Percentiles rank a stretch among this genome's conserved stretches.
Conservation (phyloP, 2,329 filamentous ascomycete genomes). For the Alternaria consortialis region DNA sequence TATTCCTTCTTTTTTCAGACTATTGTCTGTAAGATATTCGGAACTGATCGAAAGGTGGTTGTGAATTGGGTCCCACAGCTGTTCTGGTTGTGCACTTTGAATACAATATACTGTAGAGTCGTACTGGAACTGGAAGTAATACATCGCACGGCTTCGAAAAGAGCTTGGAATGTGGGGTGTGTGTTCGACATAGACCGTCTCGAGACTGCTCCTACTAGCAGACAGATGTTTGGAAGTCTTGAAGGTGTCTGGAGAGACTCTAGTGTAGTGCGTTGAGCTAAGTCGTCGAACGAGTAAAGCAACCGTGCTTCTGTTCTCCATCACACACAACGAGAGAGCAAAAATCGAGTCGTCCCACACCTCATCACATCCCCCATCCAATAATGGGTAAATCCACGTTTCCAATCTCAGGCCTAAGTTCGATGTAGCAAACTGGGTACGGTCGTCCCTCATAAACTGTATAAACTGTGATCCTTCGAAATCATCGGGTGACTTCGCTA, state of each 20-base stretch:
- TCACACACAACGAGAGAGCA: background rate
- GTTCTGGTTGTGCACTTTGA: background rate
- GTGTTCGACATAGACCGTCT: background rate
- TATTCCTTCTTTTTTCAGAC: background rate
- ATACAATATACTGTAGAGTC: background rate
- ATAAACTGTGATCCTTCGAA: background rate
- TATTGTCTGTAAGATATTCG: background rate
- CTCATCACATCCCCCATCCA: too few species aligned
- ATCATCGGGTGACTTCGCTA: conserved; percentile 6
- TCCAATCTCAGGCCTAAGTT: conserved; percentile 1
- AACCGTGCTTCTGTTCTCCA: background rate
- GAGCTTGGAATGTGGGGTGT: background rate
- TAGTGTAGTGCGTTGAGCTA: background rate
- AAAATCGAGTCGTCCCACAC: too few species aligned
- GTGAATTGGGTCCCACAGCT: background rate
- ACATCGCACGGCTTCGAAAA: background rate
- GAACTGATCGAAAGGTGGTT: background rate
- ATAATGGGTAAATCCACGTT: background rate
- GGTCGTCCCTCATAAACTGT: background rate
- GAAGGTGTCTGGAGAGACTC: background rate
- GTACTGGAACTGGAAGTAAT: background rate
- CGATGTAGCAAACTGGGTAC: background rate
- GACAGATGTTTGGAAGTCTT: background rate
- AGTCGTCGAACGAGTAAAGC: background rate
- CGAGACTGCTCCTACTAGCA: too few species aligned